Evolutionary conservation across 1,284 basidiomycete species (phyloP).

Genomic region (Irpex sp.): DNA sequence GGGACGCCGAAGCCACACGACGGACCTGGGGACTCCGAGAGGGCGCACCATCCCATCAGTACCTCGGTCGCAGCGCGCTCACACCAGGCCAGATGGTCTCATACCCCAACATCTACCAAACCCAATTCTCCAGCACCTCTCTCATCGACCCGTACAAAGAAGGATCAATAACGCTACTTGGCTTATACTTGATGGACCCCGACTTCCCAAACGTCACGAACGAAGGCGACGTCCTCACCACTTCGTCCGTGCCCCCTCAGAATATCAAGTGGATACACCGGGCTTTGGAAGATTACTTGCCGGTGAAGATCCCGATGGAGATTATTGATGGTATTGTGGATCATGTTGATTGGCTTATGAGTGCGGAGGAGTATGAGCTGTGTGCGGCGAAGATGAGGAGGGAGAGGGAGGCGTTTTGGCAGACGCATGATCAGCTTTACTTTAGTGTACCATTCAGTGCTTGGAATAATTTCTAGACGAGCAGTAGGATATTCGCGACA

Average conservation of each 20-base stretch:
- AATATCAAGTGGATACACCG: constrained; percentile 37
- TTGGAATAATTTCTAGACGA: constrained; percentile 21
- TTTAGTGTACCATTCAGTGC: constrained; percentile 47
- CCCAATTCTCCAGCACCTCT: constrained; percentile 30
- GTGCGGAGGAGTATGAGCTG: constrained; percentile 30
- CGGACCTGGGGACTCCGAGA: constrained; percentile 45
- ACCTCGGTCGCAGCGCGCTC: constrained; percentile 35
- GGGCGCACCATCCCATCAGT: constrained; percentile 41
- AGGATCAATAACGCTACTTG: constrained; percentile 34
- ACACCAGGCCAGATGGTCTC: constrained; percentile 33
- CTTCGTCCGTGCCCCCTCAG: constrained; percentile 39
- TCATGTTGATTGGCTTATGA: constrained; percentile 34
- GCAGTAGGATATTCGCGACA: too few species aligned
- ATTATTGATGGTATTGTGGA: constrained; percentile 37
- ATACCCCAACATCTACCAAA: constrained; percentile 54
- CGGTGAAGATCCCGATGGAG: constrained; percentile 35
- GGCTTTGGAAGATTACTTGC: constrained; percentile 30
- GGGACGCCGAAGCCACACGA: constrained; percentile 38
- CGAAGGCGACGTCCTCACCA: constrained; percentile 24
- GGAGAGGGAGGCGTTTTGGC: constrained; percentile 32
- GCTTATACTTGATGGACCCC: constrained; percentile 43
- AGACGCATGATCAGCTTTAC: constrained; percentile 35
- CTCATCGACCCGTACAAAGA: constrained; percentile 30
- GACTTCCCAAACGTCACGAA: constrained; percentile 24
- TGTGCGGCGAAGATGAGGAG: constrained; percentile 28